Evolutionary conservation across 805 yeast genomes (phyloP), one percentile per base, ranked within the genome.

Genomic region (Tanozyma kutaoensis): DNA sequence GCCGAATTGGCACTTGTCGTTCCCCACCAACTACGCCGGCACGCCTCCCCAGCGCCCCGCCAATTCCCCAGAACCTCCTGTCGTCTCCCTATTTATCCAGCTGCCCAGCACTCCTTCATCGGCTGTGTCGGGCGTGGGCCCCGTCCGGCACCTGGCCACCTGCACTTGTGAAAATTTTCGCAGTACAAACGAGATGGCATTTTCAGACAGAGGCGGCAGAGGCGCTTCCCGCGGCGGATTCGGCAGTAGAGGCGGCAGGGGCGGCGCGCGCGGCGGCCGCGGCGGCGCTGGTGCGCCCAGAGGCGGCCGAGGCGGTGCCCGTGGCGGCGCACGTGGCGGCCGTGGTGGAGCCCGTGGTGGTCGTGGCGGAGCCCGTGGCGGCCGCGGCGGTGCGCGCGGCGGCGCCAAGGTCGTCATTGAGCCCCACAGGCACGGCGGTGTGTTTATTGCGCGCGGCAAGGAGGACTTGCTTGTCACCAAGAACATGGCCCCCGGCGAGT

Each of bases 341-440:
- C 24, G 24, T 25, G 35, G 38, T 23, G 38, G n/a, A n/a, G 23
- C n/a, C n/a, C 9, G 10, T n/a, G 13, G 23, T 12, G 8, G 14
- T 9, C 23, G 12, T 21, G 23, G 12, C 23, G 23, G 80, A 48
- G 77, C 74, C 34, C 44, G 74, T 36, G 88, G 86, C 40, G 93
- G 91, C 58, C 44, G 74, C 36, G 88, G 86, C 40, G 93, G 91
- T 58, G 86, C 88, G 38, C 52, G 66, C 40, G 91, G 88, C 46
- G 93, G 93, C 55, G 94, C 95, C 47, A 91, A 80, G 69, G 97
- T 88, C 43, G 82, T 88, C 50, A 78, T 88, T 45, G 98, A 91
- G 66, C 96, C 97, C 46, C 98, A 91, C 64, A 80, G 95, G 67
- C 97, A 91, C 55, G 94, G 86, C 29, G 98, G 93, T 74, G 95